Evolutionary conservation across 2,329 filamentous ascomycete species (phyloP), one percentile per base, ranked within the genome.

Genomic region (Botryosphaeria agaves): DNA sequence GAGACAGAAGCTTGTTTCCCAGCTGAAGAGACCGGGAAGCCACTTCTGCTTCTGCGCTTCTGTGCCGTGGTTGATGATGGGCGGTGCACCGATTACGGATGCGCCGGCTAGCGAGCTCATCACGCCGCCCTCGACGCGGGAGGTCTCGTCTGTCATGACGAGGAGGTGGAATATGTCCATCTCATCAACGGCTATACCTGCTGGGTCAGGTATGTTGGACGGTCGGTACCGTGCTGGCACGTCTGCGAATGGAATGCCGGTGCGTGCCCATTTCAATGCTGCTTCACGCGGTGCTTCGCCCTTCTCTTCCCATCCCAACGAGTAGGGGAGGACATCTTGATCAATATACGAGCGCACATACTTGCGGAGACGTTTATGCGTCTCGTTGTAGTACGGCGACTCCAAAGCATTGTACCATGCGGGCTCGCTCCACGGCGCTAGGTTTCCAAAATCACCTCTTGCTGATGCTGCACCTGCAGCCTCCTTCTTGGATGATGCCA

Each of bases 351-450:
- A 43, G 23, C 74, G 64, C 0, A 76, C 52, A 4, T 55, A 57
- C 21, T 65, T 56, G 30, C 70, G 68, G 2, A 78, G 57, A n/a
- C 49, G 53, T 18, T 63, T 61, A 44, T 79, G 75, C 2, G 65
- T 66, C 9, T 64, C 57, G 17, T 62, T 73, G 56, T 79, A 78
- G 51, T 76, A 76, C 0, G 72, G 69, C 29, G 64, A 64, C 6
- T 57, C 53, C 33, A 68, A 58, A 17, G 55, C 52, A 36, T 54
- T 52, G 37, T 49, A 55, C 56, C 56, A 61, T n/a, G 57, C 50
- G 5, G 59, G 59, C 34, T 62, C 59, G 30, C 45, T 47, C 58
- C 59, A 62, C 3, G 59, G 58, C 7, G 41, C 41, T 9, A 45
- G 35, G 17, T 42, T 38, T 7, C 29, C 26, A 26, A 30, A 30